Conservation (phyloP, 208 protist genomes). For the Crithidia fasciculata region DNA sequence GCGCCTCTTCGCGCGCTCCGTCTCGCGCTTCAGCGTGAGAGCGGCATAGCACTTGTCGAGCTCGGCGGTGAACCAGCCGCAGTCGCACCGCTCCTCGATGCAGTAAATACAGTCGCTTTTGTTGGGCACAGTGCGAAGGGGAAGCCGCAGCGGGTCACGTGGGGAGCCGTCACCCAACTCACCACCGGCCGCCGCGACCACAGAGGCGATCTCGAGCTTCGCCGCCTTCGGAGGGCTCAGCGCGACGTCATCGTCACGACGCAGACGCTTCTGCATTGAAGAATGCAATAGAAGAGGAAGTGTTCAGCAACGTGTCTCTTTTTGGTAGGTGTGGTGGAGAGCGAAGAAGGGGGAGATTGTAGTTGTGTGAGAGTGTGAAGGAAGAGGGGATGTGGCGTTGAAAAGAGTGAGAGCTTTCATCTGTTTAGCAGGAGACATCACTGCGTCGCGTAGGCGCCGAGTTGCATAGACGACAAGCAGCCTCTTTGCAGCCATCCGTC, state of each 20-base stretch:
- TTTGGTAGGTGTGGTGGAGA: not conserved
- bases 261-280: constrained; percentile 57
- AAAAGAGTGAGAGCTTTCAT: too few species aligned
- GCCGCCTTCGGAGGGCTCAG: constrained; percentile 9
- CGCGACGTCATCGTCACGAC: constrained; percentile 15
- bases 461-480: too few species aligned
- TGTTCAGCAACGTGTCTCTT: not conserved
- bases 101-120: constrained; percentile 64
- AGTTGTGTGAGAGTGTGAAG: too few species aligned
- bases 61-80: constrained; percentile 43
- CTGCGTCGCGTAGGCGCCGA: too few species aligned
- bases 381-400: too few species aligned
- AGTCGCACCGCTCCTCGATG: constrained; percentile 44
- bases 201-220: not conserved
- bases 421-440: too few species aligned
- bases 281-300: constrained; percentile 25
- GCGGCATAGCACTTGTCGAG: constrained; percentile 58
- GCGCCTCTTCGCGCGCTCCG: constrained; percentile 42
- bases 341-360: not conserved
- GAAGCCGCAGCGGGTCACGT: constrained; percentile 52
- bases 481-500: too few species aligned
- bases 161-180: constrained; percentile 50
- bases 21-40: constrained; percentile 56
- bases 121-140: constrained; percentile 56
- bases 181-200: not conserved